Evolutionary conservation across 768 basidiomycete genomes (phyloP), one percentile per base, ranked within the genome.

Genomic region (Austroboletus eburneus): DNA sequence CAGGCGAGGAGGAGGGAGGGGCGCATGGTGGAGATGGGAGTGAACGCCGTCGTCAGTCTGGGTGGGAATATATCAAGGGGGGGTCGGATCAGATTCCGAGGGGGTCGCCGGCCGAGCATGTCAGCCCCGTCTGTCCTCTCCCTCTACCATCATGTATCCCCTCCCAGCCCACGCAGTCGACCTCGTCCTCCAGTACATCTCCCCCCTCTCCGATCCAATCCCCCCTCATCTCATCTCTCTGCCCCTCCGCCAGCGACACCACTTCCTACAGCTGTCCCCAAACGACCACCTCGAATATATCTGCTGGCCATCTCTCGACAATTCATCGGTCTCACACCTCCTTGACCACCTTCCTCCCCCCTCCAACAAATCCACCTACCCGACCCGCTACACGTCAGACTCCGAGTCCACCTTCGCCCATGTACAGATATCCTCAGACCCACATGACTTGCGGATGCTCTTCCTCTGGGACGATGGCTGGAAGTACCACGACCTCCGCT

Each of bases 391-490:
- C 51, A 65, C 72, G 1, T 70, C 68, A 23, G 81, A 85, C 59
- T 56, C 65, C 12, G 79, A 84, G 34, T 68, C 73, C 33, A 54
- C 75, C 22, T 74, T 72, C 58, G 83, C 85, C 16, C 81, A 86
- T 64, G 78, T 69, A 46, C 66, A 71, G 56, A 67, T 81, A 69
- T 69, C 71, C 47, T 52, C 67, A 9, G 43, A 48, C 17, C 45
- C 49, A 22, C 54, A 65, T 33, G 72, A 65, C 2, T 66, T 85
- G 51, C 76, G 85, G 51, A 70, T 89, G 39, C 68, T 87, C 53
- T 87, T 90, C 61, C 78, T 76, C 29, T 87, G 83, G 82, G 78
- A 86, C 59, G 67, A 65, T 17, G 65, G 64, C 20, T 90, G 87
- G 87, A 79, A 72, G 58, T 90, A 85, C 57, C 84, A 86, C 65